Conservation (phyloP, 305 asterid genomes). For the Lippia alba region DNA sequence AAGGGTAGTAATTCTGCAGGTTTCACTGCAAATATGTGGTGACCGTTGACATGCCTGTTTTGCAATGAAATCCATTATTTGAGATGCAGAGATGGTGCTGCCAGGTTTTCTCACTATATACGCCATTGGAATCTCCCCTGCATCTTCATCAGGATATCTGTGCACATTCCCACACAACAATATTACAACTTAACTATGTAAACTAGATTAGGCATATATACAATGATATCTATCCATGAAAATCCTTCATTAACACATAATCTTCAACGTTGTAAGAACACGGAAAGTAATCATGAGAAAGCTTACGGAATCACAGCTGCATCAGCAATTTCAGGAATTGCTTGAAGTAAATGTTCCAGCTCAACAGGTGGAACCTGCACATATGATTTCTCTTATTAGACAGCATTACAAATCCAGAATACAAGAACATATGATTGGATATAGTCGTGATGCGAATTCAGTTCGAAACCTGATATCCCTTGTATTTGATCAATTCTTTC, state of each 20-base stretch:
- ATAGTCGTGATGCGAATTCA: no score
- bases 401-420: no score
- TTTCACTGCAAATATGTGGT: no score
- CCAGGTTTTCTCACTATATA: slow-evolving; percentile 76
- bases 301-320: slow-evolving; percentile 93
- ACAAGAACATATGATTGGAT: no score
- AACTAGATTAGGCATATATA: no score
- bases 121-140: slow-evolving; percentile 90
- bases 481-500: slow-evolving; percentile 81
- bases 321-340: slow-evolving; percentile 72
- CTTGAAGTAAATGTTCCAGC: slow-evolving; percentile 74
- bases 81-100: slow-evolving; percentile 57
- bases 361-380: slow-evolving; percentile 89
- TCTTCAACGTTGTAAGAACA: no score
- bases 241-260: no score
- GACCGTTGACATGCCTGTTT: slow-evolving; percentile 32
- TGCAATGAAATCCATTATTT: slow-evolving; percentile 66
- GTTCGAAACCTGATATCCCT: slow-evolving; percentile 70
- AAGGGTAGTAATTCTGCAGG: no score
- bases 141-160: slow-evolving; percentile 87
- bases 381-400: no score
- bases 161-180: slow-evolving; percentile 9
- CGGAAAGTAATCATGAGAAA: not conserved
- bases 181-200: not conserved
- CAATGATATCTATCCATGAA: no score